Evolutionary conservation across 2,329 filamentous ascomycete species (phyloP).

Genomic region (Fusarium sp.): DNA sequence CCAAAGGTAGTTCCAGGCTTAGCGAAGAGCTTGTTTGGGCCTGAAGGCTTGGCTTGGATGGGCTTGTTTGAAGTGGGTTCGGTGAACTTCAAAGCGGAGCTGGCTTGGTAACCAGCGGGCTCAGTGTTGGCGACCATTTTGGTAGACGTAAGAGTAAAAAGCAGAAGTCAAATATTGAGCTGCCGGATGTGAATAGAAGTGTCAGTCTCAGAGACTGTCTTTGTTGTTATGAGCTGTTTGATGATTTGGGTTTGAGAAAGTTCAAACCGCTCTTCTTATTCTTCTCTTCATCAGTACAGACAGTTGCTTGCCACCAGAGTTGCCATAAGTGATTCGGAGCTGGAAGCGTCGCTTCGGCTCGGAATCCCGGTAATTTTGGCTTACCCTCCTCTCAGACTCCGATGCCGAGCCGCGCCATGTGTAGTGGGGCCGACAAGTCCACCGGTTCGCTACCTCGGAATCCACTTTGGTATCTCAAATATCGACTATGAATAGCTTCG

Average conservation of each 20-base stretch:
- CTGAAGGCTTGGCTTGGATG: slow-evolving; percentile 14
- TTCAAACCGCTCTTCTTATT: background rate
- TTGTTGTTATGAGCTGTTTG: background rate
- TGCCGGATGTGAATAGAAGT: rapidly evolving
- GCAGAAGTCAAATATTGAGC: rapidly evolving
- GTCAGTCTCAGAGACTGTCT: background rate
- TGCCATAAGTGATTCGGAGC: background rate
- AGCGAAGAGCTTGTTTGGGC: slow-evolving; percentile 4
- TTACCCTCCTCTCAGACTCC: background rate
- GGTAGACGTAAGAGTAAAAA: rapidly evolving
- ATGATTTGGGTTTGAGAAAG: rapidly evolving
- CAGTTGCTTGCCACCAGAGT: rapidly evolving
- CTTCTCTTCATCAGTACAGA: background rate
- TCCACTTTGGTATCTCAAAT: background rate
- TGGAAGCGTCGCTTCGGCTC: slow-evolving; percentile 4
- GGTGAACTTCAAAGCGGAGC: background rate
- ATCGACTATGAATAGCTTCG: slow-evolving; percentile 5
- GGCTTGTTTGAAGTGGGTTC: background rate
- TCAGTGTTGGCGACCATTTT: slow-evolving; percentile 18
- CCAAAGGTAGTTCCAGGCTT: background rate
- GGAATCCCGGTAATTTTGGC: background rate
- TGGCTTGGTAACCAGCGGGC: background rate
- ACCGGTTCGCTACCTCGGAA: slow-evolving; percentile 8
- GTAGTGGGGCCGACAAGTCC: slow-evolving; percentile 5
- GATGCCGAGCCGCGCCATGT: background rate